Evolutionary conservation across 1,284 basidiomycete genomes (phyloP).

Genomic region (Flammula alnicola): DNA sequence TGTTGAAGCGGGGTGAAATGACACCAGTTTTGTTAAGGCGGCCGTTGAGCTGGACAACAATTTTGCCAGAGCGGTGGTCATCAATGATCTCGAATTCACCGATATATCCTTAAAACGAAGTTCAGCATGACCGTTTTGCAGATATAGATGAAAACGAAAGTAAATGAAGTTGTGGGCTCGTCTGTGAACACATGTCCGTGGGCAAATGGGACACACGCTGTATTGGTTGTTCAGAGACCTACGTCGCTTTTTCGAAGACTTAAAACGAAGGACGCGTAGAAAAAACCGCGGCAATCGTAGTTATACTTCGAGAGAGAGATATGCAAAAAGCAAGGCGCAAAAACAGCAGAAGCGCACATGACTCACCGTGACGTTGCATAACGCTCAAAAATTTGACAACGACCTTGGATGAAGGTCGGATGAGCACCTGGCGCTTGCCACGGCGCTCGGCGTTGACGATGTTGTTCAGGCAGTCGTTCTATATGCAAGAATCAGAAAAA

Average conservation of each 20-base stretch:
- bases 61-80: slow-evolving; percentile 98
- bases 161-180: slow-evolving; percentile 49
- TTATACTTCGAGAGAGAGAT: slow-evolving; percentile 72
- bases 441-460: slow-evolving; percentile 98
- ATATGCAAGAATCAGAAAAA: slow-evolving; percentile 14
- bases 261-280: slow-evolving; percentile 73
- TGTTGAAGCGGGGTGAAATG: slow-evolving; percentile 98
- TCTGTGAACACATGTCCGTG: slow-evolving; percentile 58
- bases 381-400: slow-evolving; percentile 95
- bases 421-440: slow-evolving; percentile 96
- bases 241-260: slow-evolving; percentile 68
- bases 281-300: slow-evolving; percentile 65
- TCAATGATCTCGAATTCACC: slow-evolving; percentile 99
- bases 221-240: slow-evolving; percentile 55
- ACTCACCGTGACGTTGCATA: slow-evolving; percentile 97
- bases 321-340: slow-evolving; percentile 13
- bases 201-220: slow-evolving; percentile 42
- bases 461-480: slow-evolving; percentile 95
- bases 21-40: slow-evolving; percentile 99
- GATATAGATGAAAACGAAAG: slow-evolving; percentile 15
- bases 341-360: slow-evolving; percentile 10
- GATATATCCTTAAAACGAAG: slow-evolving; percentile 80
- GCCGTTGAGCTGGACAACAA: slow-evolving; percentile 98
- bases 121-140: slow-evolving; percentile 22
- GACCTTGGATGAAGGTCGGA: slow-evolving; percentile 96